Conservation (phyloP, 805 yeast species). For the Teunomyces pallodes region DNA sequence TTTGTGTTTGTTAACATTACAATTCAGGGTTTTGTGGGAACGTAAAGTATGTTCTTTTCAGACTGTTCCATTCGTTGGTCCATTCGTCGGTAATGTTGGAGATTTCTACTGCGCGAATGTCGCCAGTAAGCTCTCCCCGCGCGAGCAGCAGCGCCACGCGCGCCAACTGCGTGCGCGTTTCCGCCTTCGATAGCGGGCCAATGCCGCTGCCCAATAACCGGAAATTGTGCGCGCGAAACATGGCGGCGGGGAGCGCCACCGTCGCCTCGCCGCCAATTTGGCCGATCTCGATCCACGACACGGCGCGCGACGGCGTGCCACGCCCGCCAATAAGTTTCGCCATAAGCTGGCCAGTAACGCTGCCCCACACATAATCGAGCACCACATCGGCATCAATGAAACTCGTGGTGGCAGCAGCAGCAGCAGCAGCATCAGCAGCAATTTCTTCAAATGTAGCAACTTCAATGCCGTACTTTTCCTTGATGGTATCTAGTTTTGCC, state of each 20-base stretch:
- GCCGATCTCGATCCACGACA: constrained; percentile 11
- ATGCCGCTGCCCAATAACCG: constrained; percentile 10
- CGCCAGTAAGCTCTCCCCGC: constrained; percentile 1
- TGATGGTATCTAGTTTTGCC: background rate
- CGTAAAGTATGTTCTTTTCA: constrained; percentile 7
- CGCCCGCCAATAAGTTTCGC: background rate
- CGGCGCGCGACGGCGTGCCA: constrained; percentile 1
- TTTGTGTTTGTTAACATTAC: no score
- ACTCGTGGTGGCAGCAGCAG: background rate
- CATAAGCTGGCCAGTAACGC: constrained; percentile 3
- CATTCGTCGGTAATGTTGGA: constrained; percentile 8
- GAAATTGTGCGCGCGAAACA: constrained; percentile 9
- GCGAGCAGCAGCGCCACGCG: constrained; percentile 5
- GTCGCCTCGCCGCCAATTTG: constrained; percentile 7
- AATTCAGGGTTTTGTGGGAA: background rate
- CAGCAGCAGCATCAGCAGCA: constrained; percentile 4
- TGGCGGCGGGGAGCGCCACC: constrained; percentile 1
- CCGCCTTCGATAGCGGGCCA: constrained; percentile 5
- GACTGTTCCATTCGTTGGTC: constrained; percentile 5
- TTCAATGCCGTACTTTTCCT: no score
- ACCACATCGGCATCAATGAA: constrained; percentile 8
- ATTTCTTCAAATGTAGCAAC: background rate
- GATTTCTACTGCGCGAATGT: constrained; percentile 4
- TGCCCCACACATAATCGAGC: constrained; percentile 10
- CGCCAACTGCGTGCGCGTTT: background rate